A percentile compares a stretch with the other conserved stretches of the same genome.
Evolutionary conservation across 1,139 yeast genomes (phyloP).

Genomic region (Diutina sp.): DNA sequence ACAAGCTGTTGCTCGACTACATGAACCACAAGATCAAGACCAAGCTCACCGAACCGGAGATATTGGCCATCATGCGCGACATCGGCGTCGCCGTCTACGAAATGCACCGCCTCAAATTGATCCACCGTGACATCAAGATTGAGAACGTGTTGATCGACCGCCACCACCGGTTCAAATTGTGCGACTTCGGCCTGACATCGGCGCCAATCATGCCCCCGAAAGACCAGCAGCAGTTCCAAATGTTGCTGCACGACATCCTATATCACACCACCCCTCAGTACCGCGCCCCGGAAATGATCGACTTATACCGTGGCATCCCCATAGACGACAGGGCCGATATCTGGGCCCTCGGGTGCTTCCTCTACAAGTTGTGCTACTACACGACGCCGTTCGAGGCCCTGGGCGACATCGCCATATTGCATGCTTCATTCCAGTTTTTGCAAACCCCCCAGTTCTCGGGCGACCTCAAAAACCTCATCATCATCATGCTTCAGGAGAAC

Average conservation of each 20-base stretch:
- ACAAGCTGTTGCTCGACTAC: conserved; percentile 56
- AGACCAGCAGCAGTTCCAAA: conserved; percentile 46
- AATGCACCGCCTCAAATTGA: conserved; percentile 52
- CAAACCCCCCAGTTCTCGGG: conserved; percentile 42
- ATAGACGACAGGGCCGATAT: conserved; percentile 70
- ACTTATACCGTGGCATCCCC: conserved; percentile 50
- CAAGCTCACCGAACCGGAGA: conserved; percentile 48
- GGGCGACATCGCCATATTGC: conserved; percentile 63
- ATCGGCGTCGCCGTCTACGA: conserved; percentile 55
- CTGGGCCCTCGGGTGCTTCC: conserved; percentile 75
- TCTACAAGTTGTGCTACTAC: conserved; percentile 66
- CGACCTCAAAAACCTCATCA: conserved; percentile 57
- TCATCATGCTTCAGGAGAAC: conserved; percentile 69
- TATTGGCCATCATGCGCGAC: conserved; percentile 54
- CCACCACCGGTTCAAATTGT: conserved; percentile 44
- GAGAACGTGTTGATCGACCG: conserved; percentile 62
- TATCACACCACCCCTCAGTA: conserved; percentile 78
- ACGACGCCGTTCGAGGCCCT: conserved; percentile 71
- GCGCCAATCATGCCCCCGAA: conserved; percentile 52
- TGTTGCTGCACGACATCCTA: conserved; percentile 52
- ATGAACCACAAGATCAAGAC: conserved; percentile 62
- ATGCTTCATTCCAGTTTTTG: conserved; percentile 54
- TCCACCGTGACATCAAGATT: conserved; percentile 70
- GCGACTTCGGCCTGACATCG: conserved; percentile 71
- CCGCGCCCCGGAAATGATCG: conserved; percentile 75